Base-by-base conservation (phyloP, 306 rosid genomes). In the Luffa aegyptiaca region DNA sequence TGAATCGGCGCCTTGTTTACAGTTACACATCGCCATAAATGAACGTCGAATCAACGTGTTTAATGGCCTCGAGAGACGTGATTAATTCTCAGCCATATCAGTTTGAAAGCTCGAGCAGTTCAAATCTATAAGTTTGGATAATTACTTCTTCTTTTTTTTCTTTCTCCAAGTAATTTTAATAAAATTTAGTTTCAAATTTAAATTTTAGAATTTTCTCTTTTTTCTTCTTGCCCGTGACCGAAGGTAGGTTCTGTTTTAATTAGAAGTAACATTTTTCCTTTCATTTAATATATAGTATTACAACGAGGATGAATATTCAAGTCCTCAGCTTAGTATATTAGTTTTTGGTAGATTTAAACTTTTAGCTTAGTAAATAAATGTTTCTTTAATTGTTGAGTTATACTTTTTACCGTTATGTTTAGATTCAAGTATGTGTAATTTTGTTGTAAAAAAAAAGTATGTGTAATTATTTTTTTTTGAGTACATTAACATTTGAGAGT, bases 11-110 rank as follows among this genome's bases (percentile, higher is more conserved):
- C 10, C 10, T 41, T 21, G 3, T 20, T 72, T 6, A 48, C 58
- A 35, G 44, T 48, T 26, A 5, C 35, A 73, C 42, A 51, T 66
- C 73, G 73, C 33, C 58, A 73, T 73, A 13, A 73, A 48, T 49
- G 77, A 48, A 49, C 77, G 44, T 73, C 26, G 56, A 45, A 45
- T 21, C n/a, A 16, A 21, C 18, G 55, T 20, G 36, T 69, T n/a
- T 44, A 64, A 64, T 64, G 46, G 75, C 75, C 53, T 69, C 55
- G 53, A 69, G 36, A 69, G 75, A 44, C 75, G 75, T 69, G 75
- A 44, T 69, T 69, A 0, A 45, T 45, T 21, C 68, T 31, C 41
- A 59, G 14, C 65, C 36, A 21, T 21, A 21, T 33, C 68, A 10
- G 68, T 62, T 33, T 8, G 41, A 20, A 21, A 44, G n/a, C 76